phyloP scores from a whole-genome alignment of 106 monocot genomes.

The Dendrobium chrysotoxum region DNA sequence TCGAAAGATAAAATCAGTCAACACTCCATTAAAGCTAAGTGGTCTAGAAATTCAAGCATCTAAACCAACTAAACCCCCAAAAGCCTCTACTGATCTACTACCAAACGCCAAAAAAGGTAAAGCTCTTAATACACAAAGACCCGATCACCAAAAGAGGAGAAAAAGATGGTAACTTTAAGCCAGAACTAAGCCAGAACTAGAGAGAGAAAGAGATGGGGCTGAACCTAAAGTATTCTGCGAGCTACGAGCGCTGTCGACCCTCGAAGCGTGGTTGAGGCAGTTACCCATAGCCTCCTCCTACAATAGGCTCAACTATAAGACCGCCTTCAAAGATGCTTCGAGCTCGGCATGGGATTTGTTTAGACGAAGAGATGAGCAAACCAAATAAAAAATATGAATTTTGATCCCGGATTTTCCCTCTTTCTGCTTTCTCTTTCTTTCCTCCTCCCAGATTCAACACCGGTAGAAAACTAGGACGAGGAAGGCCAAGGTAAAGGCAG shows the following conservation, averaged over 20 bases:
- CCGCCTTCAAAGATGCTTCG: not conserved
- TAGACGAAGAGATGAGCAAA: not conserved
- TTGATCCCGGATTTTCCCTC: not conserved
- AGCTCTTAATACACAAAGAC: not conserved
- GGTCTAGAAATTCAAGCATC: not conserved
- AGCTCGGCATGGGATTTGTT: not conserved
- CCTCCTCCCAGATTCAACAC: not conserved
- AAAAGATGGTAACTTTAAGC: not conserved
- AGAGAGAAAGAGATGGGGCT: not conserved
- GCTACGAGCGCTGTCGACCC: conserved; percentile 34
- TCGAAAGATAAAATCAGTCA: too few species aligned
- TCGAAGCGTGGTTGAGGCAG: conserved; percentile 33
- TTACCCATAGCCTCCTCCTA: conserved; percentile 51
- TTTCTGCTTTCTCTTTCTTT: not conserved
- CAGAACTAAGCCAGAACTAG: not conserved
- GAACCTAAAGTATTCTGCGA: conserved; percentile 26
- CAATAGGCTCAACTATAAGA: not conserved
- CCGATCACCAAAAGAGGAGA: not conserved
- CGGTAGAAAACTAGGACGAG: not conserved
- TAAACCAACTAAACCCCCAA: not conserved
- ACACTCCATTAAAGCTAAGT: not conserved
- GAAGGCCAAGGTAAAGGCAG: not conserved
- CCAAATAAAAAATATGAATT: not conserved
- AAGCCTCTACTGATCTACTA: not conserved
- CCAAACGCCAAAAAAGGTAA: not conserved